These are phyloP conservation scores for Tylopilus vinaceipallidus DNA, from an alignment of 768 basidiomycete species.

Conservation along the genomic window DNA sequence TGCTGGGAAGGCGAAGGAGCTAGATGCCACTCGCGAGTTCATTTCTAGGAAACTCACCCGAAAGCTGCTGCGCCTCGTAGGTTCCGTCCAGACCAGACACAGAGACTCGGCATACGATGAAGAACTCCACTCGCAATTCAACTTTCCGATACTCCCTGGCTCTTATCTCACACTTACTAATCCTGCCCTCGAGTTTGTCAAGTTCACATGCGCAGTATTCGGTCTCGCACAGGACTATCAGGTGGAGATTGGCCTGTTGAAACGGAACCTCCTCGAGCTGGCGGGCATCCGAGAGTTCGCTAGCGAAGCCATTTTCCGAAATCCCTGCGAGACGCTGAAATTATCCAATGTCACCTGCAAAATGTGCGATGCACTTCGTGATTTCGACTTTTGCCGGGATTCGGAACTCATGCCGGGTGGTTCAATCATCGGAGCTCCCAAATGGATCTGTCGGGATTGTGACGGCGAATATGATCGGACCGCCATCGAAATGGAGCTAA, in stretches of 20 bases:
- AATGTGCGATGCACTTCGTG: constrained; percentile 79
- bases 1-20: constrained; percentile 64
- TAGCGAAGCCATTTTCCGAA: constrained; percentile 79
- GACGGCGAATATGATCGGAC: constrained; percentile 86
- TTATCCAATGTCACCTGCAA: constrained; percentile 85
- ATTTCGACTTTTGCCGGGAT: constrained; percentile 96
- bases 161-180: constrained; percentile 76
- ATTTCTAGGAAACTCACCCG: constrained; percentile 80
- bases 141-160: constrained; percentile 87
- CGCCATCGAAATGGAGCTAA: constrained; percentile 82
- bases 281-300: constrained; percentile 87
- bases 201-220: constrained; percentile 81
- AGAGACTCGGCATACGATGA: constrained; percentile 58
- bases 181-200: constrained; percentile 85
- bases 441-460: constrained; percentile 73
- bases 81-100: constrained; percentile 57
- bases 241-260: constrained; percentile 85
- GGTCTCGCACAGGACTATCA: constrained; percentile 75
- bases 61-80: constrained; percentile 69
- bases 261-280: constrained; percentile 86
- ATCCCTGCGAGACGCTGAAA: constrained; percentile 88
- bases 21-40: constrained; percentile 68
- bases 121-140: constrained; percentile 53
- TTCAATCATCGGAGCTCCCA: constrained; percentile 44
- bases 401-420: constrained; percentile 69